phyloP scores from a whole-genome alignment of 257 asterid genomes.

The Nicotiana benthamiana region DNA sequence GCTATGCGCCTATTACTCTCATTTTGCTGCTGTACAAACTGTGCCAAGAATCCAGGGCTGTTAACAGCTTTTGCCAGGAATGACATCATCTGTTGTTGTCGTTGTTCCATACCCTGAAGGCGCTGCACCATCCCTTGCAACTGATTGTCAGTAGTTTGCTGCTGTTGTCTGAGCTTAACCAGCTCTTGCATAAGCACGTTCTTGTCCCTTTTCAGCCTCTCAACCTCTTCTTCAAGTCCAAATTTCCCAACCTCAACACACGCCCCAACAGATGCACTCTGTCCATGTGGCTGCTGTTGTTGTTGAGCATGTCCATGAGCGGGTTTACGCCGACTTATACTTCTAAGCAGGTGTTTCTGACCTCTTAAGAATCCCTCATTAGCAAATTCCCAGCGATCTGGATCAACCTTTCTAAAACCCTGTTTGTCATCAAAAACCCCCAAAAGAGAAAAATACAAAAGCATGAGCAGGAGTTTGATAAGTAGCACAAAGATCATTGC shows the following conservation, averaged over 20 bases:
- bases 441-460: neutral
- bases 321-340: conserved; percentile 71
- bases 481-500: neutral
- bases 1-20: conserved; percentile 49
- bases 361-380: conserved; percentile 91
- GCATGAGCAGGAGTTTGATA: neutral
- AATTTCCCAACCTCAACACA: conserved; percentile 94
- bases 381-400: conserved; percentile 94
- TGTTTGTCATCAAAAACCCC: conserved; percentile 17
- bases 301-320: conserved; percentile 70
- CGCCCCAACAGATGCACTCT: conserved; percentile 53
- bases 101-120: conserved; percentile 96
- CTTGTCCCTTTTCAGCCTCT: conserved; percentile 84
- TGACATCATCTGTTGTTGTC: conserved; percentile 97
- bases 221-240: conserved; percentile 92
- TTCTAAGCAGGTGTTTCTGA: conserved; percentile 72
- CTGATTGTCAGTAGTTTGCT: conserved; percentile 77
- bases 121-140: conserved; percentile 74
- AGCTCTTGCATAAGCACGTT: conserved; percentile 94
- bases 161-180: conserved; percentile 84
- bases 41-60: conserved; percentile 87
- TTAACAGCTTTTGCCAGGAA: conserved; percentile 94
- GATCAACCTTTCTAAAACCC: conserved; percentile 91
- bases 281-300: conserved; percentile 46
- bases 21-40: conserved; percentile 77